These are phyloP conservation scores for Fagopyrum esculentum DNA, from an alignment of 148 eudicot species.

Conservation along the genomic window DNA sequence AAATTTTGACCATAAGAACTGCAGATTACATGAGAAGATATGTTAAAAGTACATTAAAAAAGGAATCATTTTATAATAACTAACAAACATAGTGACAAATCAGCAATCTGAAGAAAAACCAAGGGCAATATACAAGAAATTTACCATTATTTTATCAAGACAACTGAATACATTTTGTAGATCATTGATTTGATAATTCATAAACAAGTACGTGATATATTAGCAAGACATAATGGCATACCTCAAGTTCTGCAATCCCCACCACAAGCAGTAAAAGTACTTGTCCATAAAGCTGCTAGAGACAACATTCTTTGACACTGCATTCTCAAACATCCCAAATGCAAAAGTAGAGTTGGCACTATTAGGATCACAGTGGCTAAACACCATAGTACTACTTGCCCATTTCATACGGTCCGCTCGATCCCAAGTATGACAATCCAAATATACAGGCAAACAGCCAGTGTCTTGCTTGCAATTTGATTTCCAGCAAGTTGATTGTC, in stretches of 20 bases:
- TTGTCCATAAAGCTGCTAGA: conserved; percentile 42
- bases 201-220: background rate
- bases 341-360: conserved; percentile 25
- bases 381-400: conserved; percentile 43
- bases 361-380: conserved; percentile 34
- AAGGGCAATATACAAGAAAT: background rate
- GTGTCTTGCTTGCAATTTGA: conserved; percentile 30
- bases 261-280: conserved; percentile 71
- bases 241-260: conserved; percentile 71
- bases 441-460: conserved; percentile 29
- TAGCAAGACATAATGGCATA: conserved; percentile 9
- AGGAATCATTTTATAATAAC: background rate
- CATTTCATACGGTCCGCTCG: conserved; percentile 28
- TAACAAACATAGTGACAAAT: background rate
- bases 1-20: conserved; percentile 68
- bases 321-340: conserved; percentile 48
- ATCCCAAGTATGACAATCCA: conserved; percentile 39
- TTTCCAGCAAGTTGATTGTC: conserved; percentile 61
- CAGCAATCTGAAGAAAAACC: background rate
- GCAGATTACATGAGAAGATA: conserved; percentile 17
- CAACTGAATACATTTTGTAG: background rate
- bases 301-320: conserved; percentile 40
- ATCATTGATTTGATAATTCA: background rate
- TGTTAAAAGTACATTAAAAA: background rate
- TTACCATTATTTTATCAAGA: background rate